phyloP scores from a whole-genome alignment of 345 rosid species.

The Odontarrhena argentea region DNA sequence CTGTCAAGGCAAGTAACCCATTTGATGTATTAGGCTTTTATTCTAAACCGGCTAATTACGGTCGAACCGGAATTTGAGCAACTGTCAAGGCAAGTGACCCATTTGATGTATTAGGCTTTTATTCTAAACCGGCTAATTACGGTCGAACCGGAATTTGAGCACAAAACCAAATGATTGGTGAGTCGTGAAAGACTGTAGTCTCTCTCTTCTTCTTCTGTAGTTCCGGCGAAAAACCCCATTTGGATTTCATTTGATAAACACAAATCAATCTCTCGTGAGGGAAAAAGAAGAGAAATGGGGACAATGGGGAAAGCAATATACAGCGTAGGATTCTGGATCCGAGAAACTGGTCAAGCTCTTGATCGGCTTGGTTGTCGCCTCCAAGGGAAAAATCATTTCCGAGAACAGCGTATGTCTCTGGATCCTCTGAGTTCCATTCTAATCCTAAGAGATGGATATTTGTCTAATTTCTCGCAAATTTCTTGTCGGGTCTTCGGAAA shows the following conservation, averaged over 20 bases:
- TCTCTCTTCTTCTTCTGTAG: conserved; percentile 31
- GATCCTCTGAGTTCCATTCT: neutral
- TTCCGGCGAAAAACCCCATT: conserved; percentile 32
- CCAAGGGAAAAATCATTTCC: conserved; percentile 74
- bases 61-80: conserved; percentile 28
- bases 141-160: conserved; percentile 29
- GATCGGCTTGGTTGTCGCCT: conserved; percentile 96
- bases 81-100: too few species aligned
- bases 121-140: conserved; percentile 24
- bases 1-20: too few species aligned
- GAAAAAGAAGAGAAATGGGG: conserved; percentile 48
- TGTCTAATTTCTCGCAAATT: neutral
- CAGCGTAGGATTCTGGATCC: conserved; percentile 91
- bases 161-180: conserved; percentile 25
- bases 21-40: too few species aligned
- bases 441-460: neutral
- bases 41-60: conserved; percentile 26
- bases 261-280: conserved; percentile 10
- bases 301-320: conserved; percentile 78
- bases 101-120: too few species aligned
- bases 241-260: conserved; percentile 31
- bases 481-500: neutral
- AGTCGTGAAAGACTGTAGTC: neutral
- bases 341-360: conserved; percentile 94
- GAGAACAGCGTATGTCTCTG: conserved; percentile 51